Conservation (phyloP, 2,329 filamentous ascomycete species). For the Plectosphaerella sp. region DNA sequence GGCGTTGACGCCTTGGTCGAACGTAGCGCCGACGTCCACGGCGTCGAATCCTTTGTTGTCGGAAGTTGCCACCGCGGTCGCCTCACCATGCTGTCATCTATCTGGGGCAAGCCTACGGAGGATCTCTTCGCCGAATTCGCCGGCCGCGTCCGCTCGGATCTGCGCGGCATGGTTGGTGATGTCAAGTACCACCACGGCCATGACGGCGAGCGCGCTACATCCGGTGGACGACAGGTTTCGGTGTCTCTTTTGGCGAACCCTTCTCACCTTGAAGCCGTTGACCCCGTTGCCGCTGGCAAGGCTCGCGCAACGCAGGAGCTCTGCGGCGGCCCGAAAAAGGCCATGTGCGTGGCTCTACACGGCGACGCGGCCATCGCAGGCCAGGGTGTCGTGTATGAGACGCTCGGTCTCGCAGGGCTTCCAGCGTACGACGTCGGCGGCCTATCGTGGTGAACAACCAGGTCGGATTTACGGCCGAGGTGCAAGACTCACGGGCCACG, state of each 20-base stretch:
- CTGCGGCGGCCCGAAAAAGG: constrained; percentile 88
- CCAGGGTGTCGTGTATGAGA: constrained; percentile 97
- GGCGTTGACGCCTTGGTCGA: constrained; percentile 99
- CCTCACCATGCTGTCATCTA: constrained; percentile 95
- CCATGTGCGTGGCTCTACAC: constrained; percentile 93
- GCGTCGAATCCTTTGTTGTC: constrained; percentile 97
- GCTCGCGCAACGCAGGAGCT: constrained; percentile 96
- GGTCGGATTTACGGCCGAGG: constrained; percentile 98
- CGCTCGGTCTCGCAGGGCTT: constrained; percentile 91
- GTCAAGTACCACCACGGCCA: constrained; percentile 99
- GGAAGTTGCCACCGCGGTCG: constrained; percentile 98
- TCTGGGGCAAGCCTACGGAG: constrained; percentile 97
- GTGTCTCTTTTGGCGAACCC: constrained; percentile 97
- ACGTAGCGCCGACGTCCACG: constrained; percentile 85
- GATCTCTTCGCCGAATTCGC: constrained; percentile 99
- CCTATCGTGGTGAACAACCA: constrained; percentile 99
- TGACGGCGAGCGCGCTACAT: constrained; percentile 98
- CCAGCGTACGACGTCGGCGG: constrained; percentile 95
- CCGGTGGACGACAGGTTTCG: constrained; percentile 95
- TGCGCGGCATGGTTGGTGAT: constrained; percentile 76
- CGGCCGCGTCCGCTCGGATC: constrained; percentile 77
- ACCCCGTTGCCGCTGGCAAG: constrained; percentile 95
- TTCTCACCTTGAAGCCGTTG: constrained; percentile 95
- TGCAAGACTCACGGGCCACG: constrained; percentile 92
- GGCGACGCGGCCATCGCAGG: constrained; percentile 95